These are phyloP conservation scores for Luffa acutangula DNA, from an alignment of 306 rosid genomes.

Conservation along the genomic window DNA sequence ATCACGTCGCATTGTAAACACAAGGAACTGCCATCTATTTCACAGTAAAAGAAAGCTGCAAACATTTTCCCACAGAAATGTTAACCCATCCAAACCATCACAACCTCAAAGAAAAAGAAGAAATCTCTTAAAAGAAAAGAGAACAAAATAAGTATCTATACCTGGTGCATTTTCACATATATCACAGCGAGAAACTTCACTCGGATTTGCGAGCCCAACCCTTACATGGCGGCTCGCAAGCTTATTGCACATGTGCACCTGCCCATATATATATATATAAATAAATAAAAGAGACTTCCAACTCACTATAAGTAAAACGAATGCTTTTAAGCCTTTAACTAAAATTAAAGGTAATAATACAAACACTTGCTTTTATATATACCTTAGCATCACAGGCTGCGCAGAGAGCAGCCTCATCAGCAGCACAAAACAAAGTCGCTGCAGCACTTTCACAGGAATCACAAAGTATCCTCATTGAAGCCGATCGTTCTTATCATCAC, in stretches of 20 bases:
- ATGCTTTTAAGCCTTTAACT: background rate
- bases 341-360: background rate
- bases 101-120: background rate
- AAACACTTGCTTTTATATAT: background rate
- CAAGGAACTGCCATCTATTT: slow-evolving; percentile 86
- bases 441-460: slow-evolving; percentile 97
- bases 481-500: slow-evolving; percentile 26
- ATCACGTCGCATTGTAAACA: slow-evolving; percentile 94
- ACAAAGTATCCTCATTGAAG: slow-evolving; percentile 85
- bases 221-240: slow-evolving; percentile 92
- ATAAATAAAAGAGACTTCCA: background rate
- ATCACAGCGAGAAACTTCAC: slow-evolving; percentile 84
- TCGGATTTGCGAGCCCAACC: slow-evolving; percentile 94
- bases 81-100: background rate
- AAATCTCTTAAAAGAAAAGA: background rate
- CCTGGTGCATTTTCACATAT: slow-evolving; percentile 99
- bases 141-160: slow-evolving; percentile 11
- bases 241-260: slow-evolving; percentile 98
- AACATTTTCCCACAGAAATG: slow-evolving; percentile 16
- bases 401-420: slow-evolving; percentile 97
- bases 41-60: slow-evolving; percentile 96
- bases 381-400: slow-evolving; percentile 91
- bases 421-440: slow-evolving; percentile 93
- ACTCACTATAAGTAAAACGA: background rate
- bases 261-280: slow-evolving; percentile 15